phyloP scores from a whole-genome alignment of 2,329 filamentous ascomycete species.

The Beauveria pseudobassiana region DNA sequence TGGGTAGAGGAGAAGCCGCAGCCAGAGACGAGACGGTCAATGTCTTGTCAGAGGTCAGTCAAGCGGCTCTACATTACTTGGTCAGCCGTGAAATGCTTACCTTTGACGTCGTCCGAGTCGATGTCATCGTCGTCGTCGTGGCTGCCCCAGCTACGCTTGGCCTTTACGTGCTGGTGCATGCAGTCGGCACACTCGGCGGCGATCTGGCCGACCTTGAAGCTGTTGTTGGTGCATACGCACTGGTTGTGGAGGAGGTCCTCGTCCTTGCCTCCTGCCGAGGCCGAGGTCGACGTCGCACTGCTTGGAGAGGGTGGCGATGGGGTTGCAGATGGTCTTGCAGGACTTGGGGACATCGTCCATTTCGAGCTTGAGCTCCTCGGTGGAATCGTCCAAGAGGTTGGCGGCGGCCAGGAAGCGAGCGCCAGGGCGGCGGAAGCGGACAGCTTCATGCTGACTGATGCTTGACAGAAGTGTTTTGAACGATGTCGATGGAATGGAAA shows the following conservation, averaged over 20 bases:
- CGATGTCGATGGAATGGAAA: too few species aligned
- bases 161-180: conserved; percentile 25
- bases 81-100: conserved; percentile 9
- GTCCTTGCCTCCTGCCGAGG: conserved; percentile 23
- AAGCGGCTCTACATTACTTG: too few species aligned
- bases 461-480: too few species aligned
- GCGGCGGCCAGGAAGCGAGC: conserved; percentile 23
- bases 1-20: conserved; percentile 27
- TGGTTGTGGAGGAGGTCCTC: conserved; percentile 31
- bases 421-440: conserved; percentile 13
- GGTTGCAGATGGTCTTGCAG: conserved; percentile 29
- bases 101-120: conserved; percentile 15
- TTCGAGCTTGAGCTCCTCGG: conserved; percentile 27
- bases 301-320: conserved; percentile 27
- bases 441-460: conserved; percentile 20
- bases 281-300: conserved; percentile 27
- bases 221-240: conserved; percentile 34
- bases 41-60: conserved; percentile 20
- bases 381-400: conserved; percentile 20
- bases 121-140: conserved; percentile 14
- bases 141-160: conserved; percentile 13
- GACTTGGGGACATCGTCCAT: conserved; percentile 26
- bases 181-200: conserved; percentile 31
- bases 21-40: conserved; percentile 26
- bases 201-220: conserved; percentile 30